phyloP scores from a whole-genome alignment of 2,329 filamentous ascomycete species.

The Penicillium expansum region DNA sequence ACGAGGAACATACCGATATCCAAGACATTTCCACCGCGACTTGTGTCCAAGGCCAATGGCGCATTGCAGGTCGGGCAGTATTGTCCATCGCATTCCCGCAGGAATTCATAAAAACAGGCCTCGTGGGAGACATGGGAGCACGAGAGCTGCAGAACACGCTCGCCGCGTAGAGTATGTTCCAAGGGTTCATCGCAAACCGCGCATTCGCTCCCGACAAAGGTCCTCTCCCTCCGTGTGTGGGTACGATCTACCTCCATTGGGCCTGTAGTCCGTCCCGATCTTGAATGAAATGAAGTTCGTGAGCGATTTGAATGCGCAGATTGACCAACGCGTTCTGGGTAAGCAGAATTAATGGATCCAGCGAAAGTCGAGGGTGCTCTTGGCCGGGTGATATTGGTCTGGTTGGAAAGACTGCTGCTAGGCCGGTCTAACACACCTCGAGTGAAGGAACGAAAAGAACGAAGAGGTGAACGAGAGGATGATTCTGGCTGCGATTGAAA shows the following conservation, averaged over 20 bases:
- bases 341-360: slow-evolving; percentile 20
- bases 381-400: slow-evolving; percentile 25
- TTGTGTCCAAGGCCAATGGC: slow-evolving; percentile 86
- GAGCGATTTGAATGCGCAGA: slow-evolving; percentile 32
- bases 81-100: slow-evolving; percentile 89
- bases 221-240: slow-evolving; percentile 81
- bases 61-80: slow-evolving; percentile 93
- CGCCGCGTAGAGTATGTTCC: slow-evolving; percentile 90
- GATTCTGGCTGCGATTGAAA: slow-evolving; percentile 31
- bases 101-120: slow-evolving; percentile 98
- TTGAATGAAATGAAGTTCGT: slow-evolving; percentile 37
- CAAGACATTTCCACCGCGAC: slow-evolving; percentile 85
- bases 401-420: slow-evolving; percentile 29
- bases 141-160: slow-evolving; percentile 91
- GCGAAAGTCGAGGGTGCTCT: slow-evolving; percentile 28
- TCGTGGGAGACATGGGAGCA: slow-evolving; percentile 97
- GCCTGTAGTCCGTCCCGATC: slow-evolving; percentile 54
- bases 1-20: slow-evolving; percentile 68
- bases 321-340: slow-evolving; percentile 17
- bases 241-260: slow-evolving; percentile 73
- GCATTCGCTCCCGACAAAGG: slow-evolving; percentile 92
- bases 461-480: slow-evolving; percentile 34
- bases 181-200: slow-evolving; percentile 95
- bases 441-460: slow-evolving; percentile 32
- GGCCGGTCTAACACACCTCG: slow-evolving; percentile 29